These are phyloP conservation scores for Neopestalotiopsis sp. DNA, from an alignment of 2,329 filamentous ascomycete species.

Conservation along the genomic window DNA sequence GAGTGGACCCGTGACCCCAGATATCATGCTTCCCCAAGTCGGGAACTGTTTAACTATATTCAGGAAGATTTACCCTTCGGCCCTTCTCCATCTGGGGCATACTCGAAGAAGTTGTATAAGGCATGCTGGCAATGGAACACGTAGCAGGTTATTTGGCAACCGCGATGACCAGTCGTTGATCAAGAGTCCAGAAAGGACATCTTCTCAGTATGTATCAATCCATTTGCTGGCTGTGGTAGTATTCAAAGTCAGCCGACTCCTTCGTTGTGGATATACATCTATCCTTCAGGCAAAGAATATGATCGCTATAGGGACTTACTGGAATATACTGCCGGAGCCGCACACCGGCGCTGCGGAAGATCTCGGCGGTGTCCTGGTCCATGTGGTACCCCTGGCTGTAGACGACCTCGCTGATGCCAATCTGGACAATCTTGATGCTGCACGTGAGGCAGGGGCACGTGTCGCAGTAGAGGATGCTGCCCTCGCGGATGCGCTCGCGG, in stretches of 20 bases:
- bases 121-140: neutral
- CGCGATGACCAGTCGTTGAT: neutral
- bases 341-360: constrained; percentile 85
- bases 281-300: neutral
- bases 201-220: constrained; percentile 57
- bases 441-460: constrained; percentile 97
- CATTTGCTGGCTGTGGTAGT: constrained; percentile 51
- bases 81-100: neutral
- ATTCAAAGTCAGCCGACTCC: neutral
- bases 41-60: neutral
- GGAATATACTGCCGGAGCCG: constrained; percentile 86
- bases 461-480: constrained; percentile 87
- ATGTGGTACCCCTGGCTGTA: constrained; percentile 95
- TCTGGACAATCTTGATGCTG: constrained; percentile 97
- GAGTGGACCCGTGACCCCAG: neutral
- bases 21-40: neutral
- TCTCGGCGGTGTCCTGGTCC: constrained; percentile 81
- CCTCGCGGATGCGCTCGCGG: constrained; percentile 83
- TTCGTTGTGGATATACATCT: neutral
- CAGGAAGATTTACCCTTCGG: neutral
- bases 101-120: neutral
- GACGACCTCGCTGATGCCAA: constrained; percentile 94
- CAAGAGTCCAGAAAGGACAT: constrained; percentile 17
- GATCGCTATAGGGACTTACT: constrained; percentile 53
- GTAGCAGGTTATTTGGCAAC: neutral